Evolutionary conservation across 1,284 basidiomycete species (phyloP), one percentile per base, ranked within the genome.

Genomic region (Ganoderma leucocontextum): DNA sequence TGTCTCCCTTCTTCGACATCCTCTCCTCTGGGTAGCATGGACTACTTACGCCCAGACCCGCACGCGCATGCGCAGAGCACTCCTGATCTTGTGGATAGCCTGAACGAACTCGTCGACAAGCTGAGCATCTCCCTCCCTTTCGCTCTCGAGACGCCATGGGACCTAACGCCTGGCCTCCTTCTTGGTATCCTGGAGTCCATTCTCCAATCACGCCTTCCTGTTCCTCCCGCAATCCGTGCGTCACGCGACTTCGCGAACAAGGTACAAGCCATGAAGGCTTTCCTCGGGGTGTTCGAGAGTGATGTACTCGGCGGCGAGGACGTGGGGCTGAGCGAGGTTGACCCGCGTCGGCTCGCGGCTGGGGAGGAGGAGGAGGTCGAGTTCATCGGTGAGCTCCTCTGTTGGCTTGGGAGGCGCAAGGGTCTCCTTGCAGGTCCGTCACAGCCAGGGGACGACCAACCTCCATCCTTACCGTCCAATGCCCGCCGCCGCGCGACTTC

Each of bases 231-330:
- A 39, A 78, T 85, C 38, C 82, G 86, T 63, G 80, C 79, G 9
- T 81, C 81, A 38, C 80, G 79, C 64, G 82, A 81, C 29, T 75
- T 77, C 53, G 78, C 80, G 44, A 79, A 81, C 22, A 83, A 83
- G 71, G 79, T 84, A 15, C 80, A 88, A 39, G 87, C 89, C 58
- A 92, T 93, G 85, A 92, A 94, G 76, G 84, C 95, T 15, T 90
- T 95, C 67, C 84, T 95, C 22, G 93, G 92, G 33, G 87, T 91
- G 4, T 82, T 95, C 4, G 91, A 93, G 64, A 87, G 84, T 57
- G 91, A 93, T 72, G 82, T 94, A 13, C 76, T 94, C 38, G 65
- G 64, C 35, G 81, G 77, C 53, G 78, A 80, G 67, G 87, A 90
- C 70, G 85, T 91, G 12, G 90, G 90, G 0, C 80, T 93, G 17